Percentiles rank a stretch among this genome's conserved stretches.
These are phyloP conservation scores for Cyclotella cryptica DNA, from an alignment of 108 stramenopile species.

Conservation along the genomic window DNA sequence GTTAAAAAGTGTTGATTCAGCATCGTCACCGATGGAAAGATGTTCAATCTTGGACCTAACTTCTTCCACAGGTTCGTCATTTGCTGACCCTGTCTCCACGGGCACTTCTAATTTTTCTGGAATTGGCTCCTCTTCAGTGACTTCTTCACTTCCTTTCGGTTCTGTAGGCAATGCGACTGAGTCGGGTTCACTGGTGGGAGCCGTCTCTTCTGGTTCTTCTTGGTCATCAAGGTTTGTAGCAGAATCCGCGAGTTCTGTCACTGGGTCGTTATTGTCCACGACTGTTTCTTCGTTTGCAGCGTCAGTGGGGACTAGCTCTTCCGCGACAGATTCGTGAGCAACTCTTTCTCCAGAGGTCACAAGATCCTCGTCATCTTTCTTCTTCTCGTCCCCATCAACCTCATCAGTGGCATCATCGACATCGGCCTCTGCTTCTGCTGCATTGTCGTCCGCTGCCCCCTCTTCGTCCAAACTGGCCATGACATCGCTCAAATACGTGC, in stretches of 20 bases:
- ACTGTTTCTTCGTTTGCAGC: not conserved
- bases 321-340: not conserved
- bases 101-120: not conserved
- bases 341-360: not conserved
- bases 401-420: not conserved
- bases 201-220: not conserved
- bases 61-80: conserved; percentile 16
- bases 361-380: conserved; percentile 1
- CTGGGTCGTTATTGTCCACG: not conserved
- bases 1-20: not conserved
- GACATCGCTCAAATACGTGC: conserved; percentile 8
- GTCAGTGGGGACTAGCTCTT: not conserved
- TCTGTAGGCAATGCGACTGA: not conserved
- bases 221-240: not conserved
- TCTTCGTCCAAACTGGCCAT: conserved; percentile 9
- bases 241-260: not conserved
- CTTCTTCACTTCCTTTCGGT: not conserved
- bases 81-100: not conserved
- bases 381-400: not conserved
- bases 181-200: not conserved
- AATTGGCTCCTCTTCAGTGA: not conserved
- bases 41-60: conserved; percentile 21
- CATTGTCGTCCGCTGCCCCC: not conserved
- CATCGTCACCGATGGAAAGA: conserved; percentile 15
- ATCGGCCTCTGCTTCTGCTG: not conserved